Base-by-base conservation (phyloP, 2,329 filamentous ascomycete genomes). In the Fusarium subtropicale region DNA sequence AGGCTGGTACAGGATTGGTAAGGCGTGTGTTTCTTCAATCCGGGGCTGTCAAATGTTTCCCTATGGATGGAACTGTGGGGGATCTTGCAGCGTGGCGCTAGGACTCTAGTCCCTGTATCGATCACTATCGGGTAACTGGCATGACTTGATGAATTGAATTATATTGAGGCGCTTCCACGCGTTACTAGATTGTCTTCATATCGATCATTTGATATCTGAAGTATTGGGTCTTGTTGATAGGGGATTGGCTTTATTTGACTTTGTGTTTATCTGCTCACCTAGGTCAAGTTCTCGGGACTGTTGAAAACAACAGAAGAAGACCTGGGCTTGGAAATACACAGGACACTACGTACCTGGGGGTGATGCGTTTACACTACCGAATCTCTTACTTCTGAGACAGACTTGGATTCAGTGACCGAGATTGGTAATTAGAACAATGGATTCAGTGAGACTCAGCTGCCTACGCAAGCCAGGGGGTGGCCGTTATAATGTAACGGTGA, bases 61-160 rank as follows among this genome's bases (percentile, higher is more conserved):
- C 39, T 44, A 26, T 22, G 20, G 41, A 26, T 41, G 20, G 41
- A 44, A 46, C 33, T 60, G 62, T 60, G 55, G 64, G 68, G 69
- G 53, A 64, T 47, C 64, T 55, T 61, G 51, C 53, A 57, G 60
- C 60, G 69, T 68, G 66, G 69, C 69, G 69, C 71, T 55, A 64
- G 65, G 68, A 46, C 52, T 61, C 39, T 34, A 68, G 66, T 46
- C 60, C 56, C 56, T 66, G 66, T 66, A 53, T 26, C 34, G 34
- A 51, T 51, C 48, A 51, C 26, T 51, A 51, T 51, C 48, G 48
- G 48, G 51, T 51, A 38, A 50, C 20, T 47, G 30, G 30, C 31
- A 34, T 46, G 47, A 50, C 36, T 15, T 38, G 16, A 39, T 28
- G 26, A 39, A 39, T 20, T 20, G 30, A 50, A 12, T 31, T 15